These are phyloP conservation scores for Lachancea lanzarotensis DNA, from an alignment of 805 yeast species.

Conservation along the genomic window DNA sequence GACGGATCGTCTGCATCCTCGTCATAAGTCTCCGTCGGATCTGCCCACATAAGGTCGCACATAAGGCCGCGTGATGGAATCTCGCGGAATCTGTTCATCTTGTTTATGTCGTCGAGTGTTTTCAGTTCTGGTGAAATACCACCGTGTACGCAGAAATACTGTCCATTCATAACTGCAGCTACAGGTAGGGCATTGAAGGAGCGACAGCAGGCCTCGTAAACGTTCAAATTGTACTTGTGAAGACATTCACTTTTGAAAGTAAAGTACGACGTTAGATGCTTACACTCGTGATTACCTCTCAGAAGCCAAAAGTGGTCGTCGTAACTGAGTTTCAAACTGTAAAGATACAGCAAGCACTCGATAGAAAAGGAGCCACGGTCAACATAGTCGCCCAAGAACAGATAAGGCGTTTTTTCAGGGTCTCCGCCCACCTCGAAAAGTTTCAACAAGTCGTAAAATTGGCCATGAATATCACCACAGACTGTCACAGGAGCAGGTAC, in stretches of 20 bases:
- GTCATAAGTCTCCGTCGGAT: constrained; percentile 88
- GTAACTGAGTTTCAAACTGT: constrained; percentile 70
- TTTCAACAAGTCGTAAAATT: constrained; percentile 82
- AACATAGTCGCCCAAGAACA: constrained; percentile 90
- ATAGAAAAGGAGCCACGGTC: constrained; percentile 90
- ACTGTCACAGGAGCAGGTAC: constrained; percentile 93
- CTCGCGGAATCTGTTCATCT: constrained; percentile 74
- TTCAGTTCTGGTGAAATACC: constrained; percentile 84
- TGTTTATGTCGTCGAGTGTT: constrained; percentile 59
- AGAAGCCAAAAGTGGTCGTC: constrained; percentile 72
- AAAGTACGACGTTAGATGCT: constrained; percentile 87
- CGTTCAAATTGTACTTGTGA: constrained; percentile 61
- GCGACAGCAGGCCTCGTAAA: constrained; percentile 67
- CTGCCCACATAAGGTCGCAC: constrained; percentile 96
- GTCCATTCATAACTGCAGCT: constrained; percentile 89
- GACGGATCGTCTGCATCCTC: constrained; percentile 41
- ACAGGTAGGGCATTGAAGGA: constrained; percentile 85
- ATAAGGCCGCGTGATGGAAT: constrained; percentile 91
- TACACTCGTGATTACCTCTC: constrained; percentile 93
- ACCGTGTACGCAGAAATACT: constrained; percentile 94
- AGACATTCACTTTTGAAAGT: constrained; percentile 87
- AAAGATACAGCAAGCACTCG: constrained; percentile 71
- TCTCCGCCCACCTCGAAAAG: constrained; percentile 91
- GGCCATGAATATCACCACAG: constrained; percentile 98
- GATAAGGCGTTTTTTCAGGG: constrained; percentile 66